phyloP scores from a whole-genome alignment of 331 rosid genomes.

The Dryas integrifolia region DNA sequence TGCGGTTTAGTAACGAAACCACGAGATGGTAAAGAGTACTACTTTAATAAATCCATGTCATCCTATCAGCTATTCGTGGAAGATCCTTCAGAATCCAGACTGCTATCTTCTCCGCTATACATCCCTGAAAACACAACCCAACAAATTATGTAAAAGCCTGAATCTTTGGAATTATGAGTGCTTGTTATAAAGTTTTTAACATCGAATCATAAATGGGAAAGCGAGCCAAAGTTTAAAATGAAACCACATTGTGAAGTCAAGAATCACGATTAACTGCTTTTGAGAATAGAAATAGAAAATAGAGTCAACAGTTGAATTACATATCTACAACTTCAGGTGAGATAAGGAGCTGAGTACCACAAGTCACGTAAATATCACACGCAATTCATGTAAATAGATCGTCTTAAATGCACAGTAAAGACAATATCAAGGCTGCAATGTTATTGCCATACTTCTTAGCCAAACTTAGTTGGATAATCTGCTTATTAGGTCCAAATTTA shows the following conservation, averaged over 20 bases:
- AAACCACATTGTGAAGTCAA: background rate
- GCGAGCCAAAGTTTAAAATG: background rate
- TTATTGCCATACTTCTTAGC: background rate
- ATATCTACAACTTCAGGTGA: background rate
- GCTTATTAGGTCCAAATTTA: background rate
- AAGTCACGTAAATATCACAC: background rate
- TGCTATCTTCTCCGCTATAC: background rate
- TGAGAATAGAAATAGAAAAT: background rate
- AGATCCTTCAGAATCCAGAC: background rate
- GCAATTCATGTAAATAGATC: background rate
- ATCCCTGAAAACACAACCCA: constrained; percentile 3
- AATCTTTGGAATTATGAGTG: background rate
- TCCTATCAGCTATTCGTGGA: background rate
- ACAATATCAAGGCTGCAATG: background rate
- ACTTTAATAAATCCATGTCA: background rate
- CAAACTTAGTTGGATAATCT: background rate
- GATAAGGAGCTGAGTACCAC: background rate
- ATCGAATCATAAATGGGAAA: background rate
- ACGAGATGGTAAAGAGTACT: background rate
- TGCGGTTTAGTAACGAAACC: background rate
- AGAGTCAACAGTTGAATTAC: background rate
- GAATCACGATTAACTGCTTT: background rate
- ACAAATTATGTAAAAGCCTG: background rate
- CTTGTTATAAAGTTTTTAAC: background rate
- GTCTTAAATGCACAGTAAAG: background rate